Evolutionary conservation across 2,329 filamentous ascomycete genomes (phyloP), one percentile per base, ranked within the genome.

Genomic region (Aspergillus amoenus): DNA sequence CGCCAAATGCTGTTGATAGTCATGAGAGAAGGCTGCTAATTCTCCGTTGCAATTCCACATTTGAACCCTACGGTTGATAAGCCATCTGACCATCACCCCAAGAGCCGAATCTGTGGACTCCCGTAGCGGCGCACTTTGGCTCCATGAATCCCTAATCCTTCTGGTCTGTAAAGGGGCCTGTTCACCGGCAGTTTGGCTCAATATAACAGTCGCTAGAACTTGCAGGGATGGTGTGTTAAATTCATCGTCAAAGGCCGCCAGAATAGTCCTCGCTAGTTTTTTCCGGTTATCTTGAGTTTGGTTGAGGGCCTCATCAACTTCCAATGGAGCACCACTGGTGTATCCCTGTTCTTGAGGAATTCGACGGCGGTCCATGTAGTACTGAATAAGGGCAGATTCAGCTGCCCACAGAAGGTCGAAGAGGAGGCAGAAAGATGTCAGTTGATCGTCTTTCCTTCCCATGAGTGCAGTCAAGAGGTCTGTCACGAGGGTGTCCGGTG

Each of bases 351-450:
- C 61, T 44, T 66, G 65, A 5, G 59, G 59, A 12, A 62, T 59
- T 18, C 62, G 62, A 47, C 66, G 66, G 50, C 68, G 64, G 59
- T 73, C 70, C n/a, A 73, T 68, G 59, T 69, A 68, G 45, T 70
- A 69, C 58, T 74, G 71, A 37, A 68, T 68, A 11, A 73, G 56
- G 8, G 70, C 70, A 40, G 64, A 69, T 56, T 74, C 72, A 6
- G 68, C 63, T 1, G 71, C 70, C 69, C 71, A 73, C 37, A 72
- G 48, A 32, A 67, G 67, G 52, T 74, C 72, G 43, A 67, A 71
- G 7, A 74, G 51, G 8, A 69, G 64, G 60, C 65, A 71, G 53
- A 73, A 73, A 8, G 71, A 66, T 45, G 66, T 59, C 32, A 71
- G 58, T 58, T 70, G 71, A 32, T 73, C 69, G 9, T 54, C 47